Evolutionary conservation across 345 rosid genomes (phyloP).

Genomic region (Corchorus olitorius): DNA sequence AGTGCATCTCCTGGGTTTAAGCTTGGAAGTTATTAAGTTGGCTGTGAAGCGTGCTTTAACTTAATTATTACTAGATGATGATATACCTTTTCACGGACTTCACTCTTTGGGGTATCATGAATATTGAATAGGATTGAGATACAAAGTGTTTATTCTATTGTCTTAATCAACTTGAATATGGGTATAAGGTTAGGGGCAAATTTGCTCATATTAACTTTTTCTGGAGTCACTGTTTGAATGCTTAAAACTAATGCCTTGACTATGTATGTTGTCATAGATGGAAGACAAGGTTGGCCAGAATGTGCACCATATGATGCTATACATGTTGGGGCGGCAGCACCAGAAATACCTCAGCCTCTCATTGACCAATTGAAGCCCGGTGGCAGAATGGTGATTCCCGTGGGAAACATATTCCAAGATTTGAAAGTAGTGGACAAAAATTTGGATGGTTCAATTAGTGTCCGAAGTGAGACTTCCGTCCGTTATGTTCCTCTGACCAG

Average conservation of each 20-base stretch:
- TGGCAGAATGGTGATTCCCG: constrained; percentile 97
- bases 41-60: not conserved
- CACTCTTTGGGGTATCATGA: not conserved
- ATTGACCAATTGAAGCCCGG: constrained; percentile 94
- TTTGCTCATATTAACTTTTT: not conserved
- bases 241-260: not conserved
- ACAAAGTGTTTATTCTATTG: too few relatives aligned
- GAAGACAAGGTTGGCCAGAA: constrained; percentile 89
- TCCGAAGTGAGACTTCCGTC: constrained; percentile 66
- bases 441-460: constrained; percentile 73
- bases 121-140: too few relatives aligned
- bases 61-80: not conserved
- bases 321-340: constrained; percentile 98
- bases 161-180: too few relatives aligned
- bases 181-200: not conserved
- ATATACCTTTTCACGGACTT: not conserved
- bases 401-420: constrained; percentile 81
- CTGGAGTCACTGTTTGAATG: not conserved
- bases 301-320: constrained; percentile 90
- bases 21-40: not conserved
- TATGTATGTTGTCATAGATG: constrained; percentile 50
- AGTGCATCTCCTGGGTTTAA: not conserved
- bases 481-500: constrained; percentile 96
- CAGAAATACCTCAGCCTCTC: constrained; percentile 82
- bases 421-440: constrained; percentile 75